Evolutionary conservation across 1,284 basidiomycete species (phyloP).

Genomic region (Xerocomus minutiporus): DNA sequence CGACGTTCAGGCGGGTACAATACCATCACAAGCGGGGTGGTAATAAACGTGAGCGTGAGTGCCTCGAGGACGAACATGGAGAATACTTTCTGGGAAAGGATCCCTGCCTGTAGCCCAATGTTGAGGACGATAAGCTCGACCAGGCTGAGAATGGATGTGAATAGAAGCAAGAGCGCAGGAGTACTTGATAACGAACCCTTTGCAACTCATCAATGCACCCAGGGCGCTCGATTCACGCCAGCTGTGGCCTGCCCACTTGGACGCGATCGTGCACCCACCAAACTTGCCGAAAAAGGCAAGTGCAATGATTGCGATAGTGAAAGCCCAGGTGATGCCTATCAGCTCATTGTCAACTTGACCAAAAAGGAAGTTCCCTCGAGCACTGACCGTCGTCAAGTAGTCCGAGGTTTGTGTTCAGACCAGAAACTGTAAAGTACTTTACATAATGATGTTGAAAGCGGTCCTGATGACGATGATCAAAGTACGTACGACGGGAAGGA

Average conservation of each 20-base stretch:
- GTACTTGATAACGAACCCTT: conserved; percentile 56
- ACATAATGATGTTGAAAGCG: conserved; percentile 1
- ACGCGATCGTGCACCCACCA: conserved; percentile 66
- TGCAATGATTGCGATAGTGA: conserved; percentile 75
- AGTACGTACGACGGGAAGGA: conserved; percentile 71
- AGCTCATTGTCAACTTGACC: conserved; percentile 42
- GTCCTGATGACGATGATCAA: background rate
- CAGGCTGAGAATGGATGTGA: conserved; percentile 42
- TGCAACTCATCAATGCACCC: conserved; percentile 93
- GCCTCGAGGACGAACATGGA: conserved; percentile 94
- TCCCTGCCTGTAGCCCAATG: conserved; percentile 80
- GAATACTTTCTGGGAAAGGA: conserved; percentile 71
- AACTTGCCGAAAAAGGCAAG: conserved; percentile 87
- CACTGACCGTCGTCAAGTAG: conserved; percentile 62
- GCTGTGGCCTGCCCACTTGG: conserved; percentile 66
- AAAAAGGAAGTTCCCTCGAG: background rate
- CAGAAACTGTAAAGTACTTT: conserved; percentile 85
- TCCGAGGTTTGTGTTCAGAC: conserved; percentile 84
- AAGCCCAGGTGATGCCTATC: conserved; percentile 86
- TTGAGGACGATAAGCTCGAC: conserved; percentile 95
- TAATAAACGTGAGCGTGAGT: conserved; percentile 82
- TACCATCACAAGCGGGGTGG: conserved; percentile 75
- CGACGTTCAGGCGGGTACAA: conserved; percentile 72
- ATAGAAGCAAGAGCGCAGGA: background rate
- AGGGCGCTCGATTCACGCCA: conserved; percentile 81